These are phyloP conservation scores for Termitomyces sp. DNA, from an alignment of 768 basidiomycete genomes.

Conservation along the genomic window DNA sequence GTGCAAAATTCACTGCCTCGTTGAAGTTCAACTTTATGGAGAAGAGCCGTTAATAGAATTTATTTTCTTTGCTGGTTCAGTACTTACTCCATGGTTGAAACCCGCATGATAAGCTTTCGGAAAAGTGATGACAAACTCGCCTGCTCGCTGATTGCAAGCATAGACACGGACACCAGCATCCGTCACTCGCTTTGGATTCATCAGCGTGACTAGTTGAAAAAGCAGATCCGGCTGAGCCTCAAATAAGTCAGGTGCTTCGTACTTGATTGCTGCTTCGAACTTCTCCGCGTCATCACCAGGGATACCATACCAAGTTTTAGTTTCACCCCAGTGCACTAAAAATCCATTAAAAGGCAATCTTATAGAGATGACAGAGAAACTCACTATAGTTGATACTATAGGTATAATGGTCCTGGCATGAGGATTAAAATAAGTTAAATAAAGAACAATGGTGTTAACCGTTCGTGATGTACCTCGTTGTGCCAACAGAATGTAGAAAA, in stretches of 20 bases:
- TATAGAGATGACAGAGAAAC: conserved; percentile 22
- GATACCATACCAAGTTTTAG: conserved; percentile 99
- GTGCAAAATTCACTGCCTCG: conserved; percentile 97
- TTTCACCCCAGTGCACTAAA: conserved; percentile 97
- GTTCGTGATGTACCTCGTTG: conserved; percentile 62
- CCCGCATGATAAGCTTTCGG: conserved; percentile 98
- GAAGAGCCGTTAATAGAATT: conserved; percentile 12
- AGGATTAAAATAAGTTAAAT: neutral
- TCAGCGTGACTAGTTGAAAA: conserved; percentile 95
- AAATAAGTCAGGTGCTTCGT: conserved; percentile 95
- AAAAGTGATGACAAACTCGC: conserved; percentile 96
- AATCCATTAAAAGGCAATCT: conserved; percentile 9
- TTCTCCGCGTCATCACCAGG: conserved; percentile 94
- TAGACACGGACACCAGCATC: conserved; percentile 89
- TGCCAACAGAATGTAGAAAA: conserved; percentile 99
- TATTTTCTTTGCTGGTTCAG: neutral
- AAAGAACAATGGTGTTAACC: neutral
- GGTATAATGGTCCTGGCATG: conserved; percentile 88
- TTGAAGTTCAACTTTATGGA: conserved; percentile 86
- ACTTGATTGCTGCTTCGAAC: conserved; percentile 93
- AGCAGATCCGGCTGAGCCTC: conserved; percentile 96
- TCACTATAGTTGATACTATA: conserved; percentile 92
- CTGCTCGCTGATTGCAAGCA: conserved; percentile 93
- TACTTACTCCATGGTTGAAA: conserved; percentile 93
- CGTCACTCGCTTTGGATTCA: conserved; percentile 85